Evolutionary conservation across 805 yeast species (phyloP).

Genomic region (Hanseniaspora valbyensis): DNA sequence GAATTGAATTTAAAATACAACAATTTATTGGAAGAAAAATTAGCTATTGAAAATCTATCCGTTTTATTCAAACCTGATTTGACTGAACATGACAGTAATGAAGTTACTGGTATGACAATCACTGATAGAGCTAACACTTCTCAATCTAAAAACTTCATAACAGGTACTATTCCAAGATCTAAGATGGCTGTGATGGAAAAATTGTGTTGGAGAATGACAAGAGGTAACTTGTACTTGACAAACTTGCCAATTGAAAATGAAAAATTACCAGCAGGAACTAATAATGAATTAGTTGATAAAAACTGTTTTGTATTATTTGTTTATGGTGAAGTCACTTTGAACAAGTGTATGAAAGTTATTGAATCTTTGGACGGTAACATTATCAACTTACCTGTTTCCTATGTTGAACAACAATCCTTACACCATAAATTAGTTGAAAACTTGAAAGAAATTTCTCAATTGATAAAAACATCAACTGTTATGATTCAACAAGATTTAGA

Average conservation of each 20-base stretch:
- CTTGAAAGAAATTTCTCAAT: conserved; percentile 40
- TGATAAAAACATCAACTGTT: conserved; percentile 38
- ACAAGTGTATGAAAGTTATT: conserved; percentile 52
- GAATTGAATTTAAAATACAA: conserved; percentile 44
- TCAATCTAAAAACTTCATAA: conserved; percentile 37
- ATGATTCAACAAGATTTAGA: conserved; percentile 55
- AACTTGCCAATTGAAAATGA: conserved; percentile 42
- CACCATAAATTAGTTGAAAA: conserved; percentile 32
- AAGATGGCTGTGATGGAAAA: conserved; percentile 52
- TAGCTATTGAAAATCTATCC: conserved; percentile 40
- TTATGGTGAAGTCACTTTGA: conserved; percentile 52
- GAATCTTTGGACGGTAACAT: conserved; percentile 57
- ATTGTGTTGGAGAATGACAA: conserved; percentile 61
- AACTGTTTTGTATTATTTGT: conserved; percentile 58
- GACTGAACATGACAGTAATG: conserved; percentile 6
- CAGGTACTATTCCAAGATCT: conserved; percentile 56
- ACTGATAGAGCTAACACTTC: conserved; percentile 21
- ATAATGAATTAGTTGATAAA: conserved; percentile 40
- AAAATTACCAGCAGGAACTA: conserved; percentile 45
- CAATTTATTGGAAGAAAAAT: conserved; percentile 53
- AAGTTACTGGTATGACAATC: conserved; percentile 10
- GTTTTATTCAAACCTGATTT: conserved; percentile 32
- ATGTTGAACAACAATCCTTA: conserved; percentile 31
- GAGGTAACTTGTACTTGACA: conserved; percentile 60
- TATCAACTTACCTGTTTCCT: conserved; percentile 43